Percentiles rank a stretch among this genome's conserved stretches.
Conservation (phyloP, 192 early-diverging fungal species). For the Phycomyces nitens region DNA sequence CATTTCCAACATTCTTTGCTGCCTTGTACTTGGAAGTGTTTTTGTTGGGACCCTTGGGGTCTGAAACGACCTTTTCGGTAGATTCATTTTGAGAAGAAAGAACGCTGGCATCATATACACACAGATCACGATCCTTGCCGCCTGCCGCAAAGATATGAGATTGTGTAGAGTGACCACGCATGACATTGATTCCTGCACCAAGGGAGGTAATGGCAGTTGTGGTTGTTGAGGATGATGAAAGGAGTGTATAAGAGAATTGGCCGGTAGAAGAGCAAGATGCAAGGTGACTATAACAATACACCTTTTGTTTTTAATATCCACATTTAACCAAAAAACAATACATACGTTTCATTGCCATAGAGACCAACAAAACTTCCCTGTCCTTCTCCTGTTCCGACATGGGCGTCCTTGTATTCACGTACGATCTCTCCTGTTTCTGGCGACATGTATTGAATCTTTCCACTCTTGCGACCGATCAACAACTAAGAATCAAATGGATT, state of each 20-base stretch:
- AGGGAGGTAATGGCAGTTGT: slow-evolving; percentile 26
- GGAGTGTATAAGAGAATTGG: slow-evolving; percentile 16
- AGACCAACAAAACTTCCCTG: slow-evolving; percentile 46
- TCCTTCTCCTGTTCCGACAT: slow-evolving; percentile 32
- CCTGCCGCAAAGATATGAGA: slow-evolving; percentile 75
- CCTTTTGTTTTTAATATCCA: not conserved
- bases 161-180: slow-evolving; percentile 64
- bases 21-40: slow-evolving; percentile 27
- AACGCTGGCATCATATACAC: slow-evolving; percentile 64
- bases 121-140: slow-evolving; percentile 84
- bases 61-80: not conserved
- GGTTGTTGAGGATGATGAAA: slow-evolving; percentile 9
- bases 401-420: slow-evolving; percentile 34
- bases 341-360: slow-evolving; percentile 45
- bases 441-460: slow-evolving; percentile 43
- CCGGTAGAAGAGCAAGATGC: slow-evolving; percentile 13
- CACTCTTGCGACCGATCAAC: slow-evolving; percentile 51
- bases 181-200: slow-evolving; percentile 52
- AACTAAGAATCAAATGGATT: slow-evolving; percentile 26
- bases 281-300: slow-evolving; percentile 8
- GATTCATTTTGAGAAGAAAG: slow-evolving; percentile 10
- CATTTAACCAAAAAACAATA: slow-evolving; percentile 1
- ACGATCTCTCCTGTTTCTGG: slow-evolving; percentile 34
- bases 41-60: slow-evolving; percentile 1
- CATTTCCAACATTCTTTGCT: slow-evolving; percentile 21